Evolutionary conservation across 1,284 basidiomycete species (phyloP).

Genomic region (Jaminaea rosea): DNA sequence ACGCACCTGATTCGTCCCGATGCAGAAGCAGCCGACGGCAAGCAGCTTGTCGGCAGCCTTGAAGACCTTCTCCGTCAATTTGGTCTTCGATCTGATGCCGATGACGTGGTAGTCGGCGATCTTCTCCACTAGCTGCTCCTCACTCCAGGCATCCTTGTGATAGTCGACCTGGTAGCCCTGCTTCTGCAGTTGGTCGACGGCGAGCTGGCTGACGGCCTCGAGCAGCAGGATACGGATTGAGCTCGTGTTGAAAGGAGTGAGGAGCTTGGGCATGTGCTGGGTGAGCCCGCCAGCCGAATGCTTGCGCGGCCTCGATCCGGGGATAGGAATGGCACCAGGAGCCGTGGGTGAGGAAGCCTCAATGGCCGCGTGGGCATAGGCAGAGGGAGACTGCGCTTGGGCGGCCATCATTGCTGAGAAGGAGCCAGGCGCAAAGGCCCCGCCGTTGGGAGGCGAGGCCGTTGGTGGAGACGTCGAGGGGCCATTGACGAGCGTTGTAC

Average conservation of each 20-base stretch:
- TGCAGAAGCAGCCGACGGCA: conserved; percentile 98
- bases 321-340: conserved; percentile 21
- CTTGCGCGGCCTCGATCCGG: not conserved
- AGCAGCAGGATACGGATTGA: conserved; percentile 62
- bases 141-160: conserved; percentile 72
- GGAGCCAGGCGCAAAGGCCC: conserved; percentile 16
- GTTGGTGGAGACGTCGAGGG: conserved; percentile 1
- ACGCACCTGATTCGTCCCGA: conserved; percentile 98
- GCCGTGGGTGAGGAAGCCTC: conserved; percentile 16
- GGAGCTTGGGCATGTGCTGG: conserved; percentile 23
- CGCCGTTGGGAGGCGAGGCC: conserved; percentile 25
- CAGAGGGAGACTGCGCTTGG: conserved; percentile 12
- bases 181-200: conserved; percentile 68
- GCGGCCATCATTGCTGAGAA: conserved; percentile 40
- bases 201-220: conserved; percentile 90
- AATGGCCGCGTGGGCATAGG: conserved; percentile 16
- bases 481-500: not conserved
- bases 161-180: conserved; percentile 94
- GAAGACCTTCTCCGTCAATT: conserved; percentile 81
- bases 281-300: conserved; percentile 13
- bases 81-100: conserved; percentile 95
- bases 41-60: conserved; percentile 58
- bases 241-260: conserved; percentile 41
- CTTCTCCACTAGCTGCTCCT: conserved; percentile 81
- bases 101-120: conserved; percentile 85